Evolutionary conservation across 768 basidiomycete genomes (phyloP), one percentile per base, ranked within the genome.

Genomic region (Pulveroboletus ravenelii): DNA sequence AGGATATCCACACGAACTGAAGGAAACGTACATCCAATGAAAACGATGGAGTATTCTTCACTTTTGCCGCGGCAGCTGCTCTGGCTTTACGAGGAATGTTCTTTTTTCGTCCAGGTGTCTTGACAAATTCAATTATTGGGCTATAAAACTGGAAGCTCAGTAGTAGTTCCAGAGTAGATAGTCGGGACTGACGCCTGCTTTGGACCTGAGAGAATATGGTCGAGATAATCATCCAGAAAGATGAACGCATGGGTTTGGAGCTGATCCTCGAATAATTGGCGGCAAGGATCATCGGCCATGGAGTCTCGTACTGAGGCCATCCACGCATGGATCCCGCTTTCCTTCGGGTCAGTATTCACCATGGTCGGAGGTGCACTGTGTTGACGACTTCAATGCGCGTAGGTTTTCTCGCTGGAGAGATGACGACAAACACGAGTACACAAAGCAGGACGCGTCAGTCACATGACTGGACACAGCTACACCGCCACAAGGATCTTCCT

Each of bases 71-170:
- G 10, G 64, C 55, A 23, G 64, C 70, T n/a, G 73, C 63, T 56
- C 79, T 79, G 15, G 77, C 72, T 56, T 76, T 79, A 57, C 74
- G 79, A 4, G 72, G 70, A 13, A 75, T 66, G 42, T 72, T 74
- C 68, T 79, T 87, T 66, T 80, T 88, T 39, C 88, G 79, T 29
- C 86, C 83, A 13, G 89, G 89, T 1, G 90, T 92, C 70, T 92
- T 92, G 3, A 92, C 80, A 15, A 92, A 76, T 47, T 91, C 87
- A 37, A 89, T 82, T 14, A 91, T 77, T 8, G 81, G 78, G 41
- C 89, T 90, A 54, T 14, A 36, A 0, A 13, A 12, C 38, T 17
- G 47, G 20, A 48, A 58, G 18, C 52, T 44, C 14, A 44, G 44
- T 25, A 20, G 31, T 10, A 27, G 25, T 17, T 31, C 7, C 29